phyloP scores from a whole-genome alignment of 352 stramenopile genomes.

The Hyaloperonospora brassicae region DNA sequence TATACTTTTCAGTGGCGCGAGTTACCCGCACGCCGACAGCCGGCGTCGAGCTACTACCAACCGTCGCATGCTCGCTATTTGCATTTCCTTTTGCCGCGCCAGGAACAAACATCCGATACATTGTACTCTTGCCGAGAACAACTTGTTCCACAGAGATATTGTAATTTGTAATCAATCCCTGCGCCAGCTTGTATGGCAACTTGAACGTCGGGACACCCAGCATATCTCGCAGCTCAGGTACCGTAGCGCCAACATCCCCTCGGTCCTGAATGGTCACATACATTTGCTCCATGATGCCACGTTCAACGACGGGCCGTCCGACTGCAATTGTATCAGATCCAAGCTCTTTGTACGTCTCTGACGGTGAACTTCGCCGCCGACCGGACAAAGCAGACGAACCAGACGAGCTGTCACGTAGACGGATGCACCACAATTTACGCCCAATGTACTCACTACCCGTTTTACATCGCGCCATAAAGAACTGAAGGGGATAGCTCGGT shows the following conservation, averaged over 20 bases:
- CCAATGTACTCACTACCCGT: constrained; percentile 47
- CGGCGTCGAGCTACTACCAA: constrained; percentile 2
- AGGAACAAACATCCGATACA: constrained; percentile 79
- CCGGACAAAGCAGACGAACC: constrained; percentile 1
- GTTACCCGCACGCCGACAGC: constrained; percentile 22
- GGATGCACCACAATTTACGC: constrained; percentile 74
- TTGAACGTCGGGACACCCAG: constrained; percentile 79
- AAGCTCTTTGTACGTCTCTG: constrained; percentile 21
- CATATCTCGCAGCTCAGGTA: constrained; percentile 71
- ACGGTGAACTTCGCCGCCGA: constrained; percentile 9
- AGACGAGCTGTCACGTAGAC: constrained; percentile 26
- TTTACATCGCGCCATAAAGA: constrained; percentile 80
- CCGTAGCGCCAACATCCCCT: constrained; percentile 44
- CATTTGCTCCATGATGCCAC: constrained; percentile 78
- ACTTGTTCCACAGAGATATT: constrained; percentile 71
- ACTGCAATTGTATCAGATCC: constrained; percentile 13
- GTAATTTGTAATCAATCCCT: constrained; percentile 75
- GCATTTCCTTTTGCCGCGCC: constrained; percentile 4
- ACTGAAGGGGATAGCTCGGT: constrained; percentile 50
- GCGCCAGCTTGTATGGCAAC: constrained; percentile 69
- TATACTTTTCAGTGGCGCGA: constrained; percentile 24
- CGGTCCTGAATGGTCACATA: constrained; percentile 50
- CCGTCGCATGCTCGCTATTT: constrained; percentile 5
- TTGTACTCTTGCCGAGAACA: constrained; percentile 67
- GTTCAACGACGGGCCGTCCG: constrained; percentile 47